phyloP scores from a whole-genome alignment of 2,329 filamentous ascomycete species.

The Pseudocercospora crystallina region DNA sequence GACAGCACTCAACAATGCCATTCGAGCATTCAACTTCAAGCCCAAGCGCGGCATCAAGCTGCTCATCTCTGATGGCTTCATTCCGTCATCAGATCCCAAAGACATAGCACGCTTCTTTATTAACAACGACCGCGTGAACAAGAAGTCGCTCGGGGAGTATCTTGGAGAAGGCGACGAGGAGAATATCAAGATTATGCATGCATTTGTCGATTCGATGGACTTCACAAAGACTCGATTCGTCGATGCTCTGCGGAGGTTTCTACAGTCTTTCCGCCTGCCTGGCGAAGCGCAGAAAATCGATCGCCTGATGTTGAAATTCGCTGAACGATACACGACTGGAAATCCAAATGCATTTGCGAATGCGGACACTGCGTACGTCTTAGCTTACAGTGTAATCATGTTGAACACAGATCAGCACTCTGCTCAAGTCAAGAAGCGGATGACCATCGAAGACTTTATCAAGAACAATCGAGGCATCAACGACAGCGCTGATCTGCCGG shows the following conservation, averaged over 20 bases:
- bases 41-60: conserved; percentile 89
- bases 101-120: conserved; percentile 85
- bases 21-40: conserved; percentile 95
- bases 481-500: conserved; percentile 87
- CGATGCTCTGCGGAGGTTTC: conserved; percentile 83
- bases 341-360: conserved; percentile 98
- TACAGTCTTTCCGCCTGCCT: conserved; percentile 91
- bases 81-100: conserved; percentile 71
- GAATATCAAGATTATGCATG: conserved; percentile 97
- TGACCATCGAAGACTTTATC: conserved; percentile 97
- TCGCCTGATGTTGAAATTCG: conserved; percentile 98
- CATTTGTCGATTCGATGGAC: conserved; percentile 94
- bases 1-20: conserved; percentile 84
- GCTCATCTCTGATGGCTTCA: conserved; percentile 82
- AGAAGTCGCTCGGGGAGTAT: conserved; percentile 89
- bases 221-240: conserved; percentile 90
- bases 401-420: conserved; percentile 96
- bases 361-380: conserved; percentile 93
- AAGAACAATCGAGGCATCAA: conserved; percentile 99
- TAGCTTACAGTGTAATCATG: conserved; percentile 95
- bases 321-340: conserved; percentile 88
- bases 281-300: conserved; percentile 99
- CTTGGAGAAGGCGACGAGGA: conserved; percentile 89
- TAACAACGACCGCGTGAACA: conserved; percentile 80
- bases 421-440: conserved; percentile 77